These are phyloP conservation scores for Sanguinoderma infundibulare DNA, from an alignment of 1,284 basidiomycete genomes.

Conservation along the genomic window DNA sequence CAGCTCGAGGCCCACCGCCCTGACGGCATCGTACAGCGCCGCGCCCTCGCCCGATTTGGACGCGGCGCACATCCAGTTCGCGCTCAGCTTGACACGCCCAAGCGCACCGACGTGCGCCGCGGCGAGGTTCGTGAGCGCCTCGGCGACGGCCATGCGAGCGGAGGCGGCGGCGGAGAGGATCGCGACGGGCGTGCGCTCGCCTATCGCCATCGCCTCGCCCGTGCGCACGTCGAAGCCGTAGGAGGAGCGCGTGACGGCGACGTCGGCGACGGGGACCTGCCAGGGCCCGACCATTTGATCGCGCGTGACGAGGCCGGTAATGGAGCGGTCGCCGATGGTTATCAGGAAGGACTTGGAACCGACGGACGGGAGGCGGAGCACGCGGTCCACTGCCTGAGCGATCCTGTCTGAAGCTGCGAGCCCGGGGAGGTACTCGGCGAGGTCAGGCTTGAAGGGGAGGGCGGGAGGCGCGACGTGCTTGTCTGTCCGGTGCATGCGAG, in stretches of 20 bases:
- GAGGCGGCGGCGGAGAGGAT: conserved; percentile 88
- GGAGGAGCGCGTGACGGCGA: conserved; percentile 93
- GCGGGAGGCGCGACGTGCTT: conserved; percentile 55
- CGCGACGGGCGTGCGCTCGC: conserved; percentile 94
- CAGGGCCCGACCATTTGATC: conserved; percentile 99
- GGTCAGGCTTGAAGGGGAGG: conserved; percentile 73
- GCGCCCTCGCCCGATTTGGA: conserved; percentile 91
- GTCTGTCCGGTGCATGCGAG: conserved; percentile 87
- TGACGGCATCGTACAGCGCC: conserved; percentile 90
- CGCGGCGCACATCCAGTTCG: conserved; percentile 99
- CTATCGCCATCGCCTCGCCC: conserved; percentile 98
- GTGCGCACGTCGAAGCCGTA: conserved; percentile 88
- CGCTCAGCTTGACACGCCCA: conserved; percentile 87
- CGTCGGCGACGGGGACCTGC: conserved; percentile 98
- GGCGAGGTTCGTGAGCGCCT: conserved; percentile 91
- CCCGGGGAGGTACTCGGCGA: conserved; percentile 67
- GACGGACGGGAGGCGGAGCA: conserved; percentile 91
- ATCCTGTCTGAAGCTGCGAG: conserved; percentile 50
- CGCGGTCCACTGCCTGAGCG: conserved; percentile 72
- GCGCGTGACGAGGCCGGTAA: conserved; percentile 93
- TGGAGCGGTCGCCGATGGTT: conserved; percentile 95
- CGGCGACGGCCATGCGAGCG: conserved; percentile 95
- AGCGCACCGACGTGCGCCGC: conserved; percentile 82
- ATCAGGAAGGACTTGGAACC: conserved; percentile 98
- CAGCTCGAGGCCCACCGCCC: conserved; percentile 91